Percentiles rank a stretch among this genome's conserved stretches.
Conservation (phyloP, 805 yeast species). For the Lipomyces yamanashiensis region DNA sequence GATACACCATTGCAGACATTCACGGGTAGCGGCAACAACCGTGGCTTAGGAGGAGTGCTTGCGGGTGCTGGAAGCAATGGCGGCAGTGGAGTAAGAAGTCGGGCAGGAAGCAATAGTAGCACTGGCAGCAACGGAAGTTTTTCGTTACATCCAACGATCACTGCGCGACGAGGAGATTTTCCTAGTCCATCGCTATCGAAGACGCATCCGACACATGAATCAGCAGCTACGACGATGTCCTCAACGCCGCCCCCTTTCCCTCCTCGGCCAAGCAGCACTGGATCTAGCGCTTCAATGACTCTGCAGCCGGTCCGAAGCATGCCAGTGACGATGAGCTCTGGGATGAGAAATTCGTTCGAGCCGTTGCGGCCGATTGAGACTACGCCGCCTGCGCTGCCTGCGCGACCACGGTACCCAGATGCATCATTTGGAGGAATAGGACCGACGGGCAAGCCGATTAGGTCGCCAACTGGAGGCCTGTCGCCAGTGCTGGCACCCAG, state of each 20-base stretch:
- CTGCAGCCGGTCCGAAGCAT: background rate
- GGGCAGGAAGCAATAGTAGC: slow-evolving; percentile 13
- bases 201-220: background rate
- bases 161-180: slow-evolving; percentile 20
- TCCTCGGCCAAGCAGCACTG: slow-evolving; percentile 20
- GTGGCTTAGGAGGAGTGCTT: too few relatives aligned
- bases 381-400: slow-evolving; percentile 8
- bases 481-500: slow-evolving; percentile 3
- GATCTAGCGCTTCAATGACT: background rate
- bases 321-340: background rate
- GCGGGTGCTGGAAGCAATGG: background rate
- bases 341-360: background rate
- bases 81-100: slow-evolving; percentile 4
- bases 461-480: background rate
- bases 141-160: background rate
- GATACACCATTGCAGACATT: slow-evolving; percentile 34
- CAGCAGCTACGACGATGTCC: slow-evolving; percentile 1
- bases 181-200: slow-evolving; percentile 31
- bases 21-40: background rate
- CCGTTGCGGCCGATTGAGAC: background rate
- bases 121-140: slow-evolving; percentile 7
- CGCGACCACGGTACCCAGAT: slow-evolving; percentile 9
- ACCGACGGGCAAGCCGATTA: slow-evolving; percentile 7
- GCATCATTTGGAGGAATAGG: slow-evolving; percentile 11
- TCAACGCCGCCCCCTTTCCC: slow-evolving; percentile 22